phyloP scores from a whole-genome alignment of 805 yeast genomes.

The Kregervanrija pseudodelftensis region DNA sequence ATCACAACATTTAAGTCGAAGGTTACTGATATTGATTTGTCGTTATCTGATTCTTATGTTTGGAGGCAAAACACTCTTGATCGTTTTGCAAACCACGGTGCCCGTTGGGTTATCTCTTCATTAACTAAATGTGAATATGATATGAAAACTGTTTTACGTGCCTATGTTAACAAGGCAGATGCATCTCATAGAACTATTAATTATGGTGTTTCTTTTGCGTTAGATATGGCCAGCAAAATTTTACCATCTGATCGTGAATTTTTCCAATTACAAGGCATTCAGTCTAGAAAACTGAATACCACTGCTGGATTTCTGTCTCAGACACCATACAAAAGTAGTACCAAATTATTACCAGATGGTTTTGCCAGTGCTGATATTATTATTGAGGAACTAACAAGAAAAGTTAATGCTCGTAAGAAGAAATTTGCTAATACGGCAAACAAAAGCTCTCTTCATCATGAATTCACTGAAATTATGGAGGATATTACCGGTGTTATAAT shows the following conservation, averaged over 20 bases:
- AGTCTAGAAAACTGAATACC: conserved; percentile 39
- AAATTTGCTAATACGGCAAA: neutral
- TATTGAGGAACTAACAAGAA: conserved; percentile 6
- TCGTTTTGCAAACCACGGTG: conserved; percentile 50
- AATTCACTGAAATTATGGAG: conserved; percentile 38
- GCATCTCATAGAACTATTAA: conserved; percentile 34
- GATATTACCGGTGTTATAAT: conserved; percentile 33
- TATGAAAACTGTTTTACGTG: conserved; percentile 69
- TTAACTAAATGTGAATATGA: conserved; percentile 60
- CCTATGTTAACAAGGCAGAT: conserved; percentile 50
- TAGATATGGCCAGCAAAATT: conserved; percentile 76
- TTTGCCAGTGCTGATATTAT: conserved; percentile 30
- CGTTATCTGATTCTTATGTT: conserved; percentile 64
- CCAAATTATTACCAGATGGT: conserved; percentile 15
- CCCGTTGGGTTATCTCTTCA: conserved; percentile 57
- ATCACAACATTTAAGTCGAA: conserved; percentile 50
- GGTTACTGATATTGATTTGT: conserved; percentile 40
- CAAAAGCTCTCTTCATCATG: conserved; percentile 14
- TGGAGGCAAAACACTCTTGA: conserved; percentile 70
- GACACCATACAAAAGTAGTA: conserved; percentile 53
- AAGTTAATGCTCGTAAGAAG: conserved; percentile 5
- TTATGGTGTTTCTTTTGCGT: conserved; percentile 84
- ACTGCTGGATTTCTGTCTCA: conserved; percentile 71
- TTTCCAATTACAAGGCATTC: conserved; percentile 32
- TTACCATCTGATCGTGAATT: conserved; percentile 62